Conservation (phyloP, 2,329 filamentous ascomycete genomes). For the Amphichorda felina region DNA sequence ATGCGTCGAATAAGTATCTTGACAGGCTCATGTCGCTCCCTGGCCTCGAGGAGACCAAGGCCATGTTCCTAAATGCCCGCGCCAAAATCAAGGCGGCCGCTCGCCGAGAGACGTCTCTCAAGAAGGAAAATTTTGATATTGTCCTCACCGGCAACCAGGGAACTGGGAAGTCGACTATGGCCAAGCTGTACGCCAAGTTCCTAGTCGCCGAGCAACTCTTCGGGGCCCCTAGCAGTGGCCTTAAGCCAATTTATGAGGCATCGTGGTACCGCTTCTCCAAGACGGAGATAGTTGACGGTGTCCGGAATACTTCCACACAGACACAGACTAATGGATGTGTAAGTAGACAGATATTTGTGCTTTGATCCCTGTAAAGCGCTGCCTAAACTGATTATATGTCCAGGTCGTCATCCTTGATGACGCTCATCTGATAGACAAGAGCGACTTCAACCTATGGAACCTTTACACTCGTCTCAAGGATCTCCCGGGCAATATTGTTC, state of each 20-base stretch:
- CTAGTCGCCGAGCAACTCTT: conserved; percentile 15
- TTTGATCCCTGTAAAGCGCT: neutral
- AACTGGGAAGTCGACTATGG: conserved; percentile 47
- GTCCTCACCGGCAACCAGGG: conserved; percentile 17
- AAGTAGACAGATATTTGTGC: conserved; percentile 6
- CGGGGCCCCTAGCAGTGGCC: conserved; percentile 28
- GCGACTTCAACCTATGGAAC: conserved; percentile 15
- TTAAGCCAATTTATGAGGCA: conserved; percentile 17
- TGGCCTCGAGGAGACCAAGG: conserved; percentile 50
- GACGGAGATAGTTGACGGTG: conserved; percentile 19
- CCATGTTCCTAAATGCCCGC: conserved; percentile 33
- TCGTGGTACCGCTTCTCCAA: conserved; percentile 16
- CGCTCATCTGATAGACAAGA: conserved; percentile 14
- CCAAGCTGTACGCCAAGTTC: conserved; percentile 43
- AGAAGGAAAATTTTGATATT: conserved; percentile 24
- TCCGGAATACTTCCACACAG: conserved; percentile 28
- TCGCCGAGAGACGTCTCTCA: conserved; percentile 32
- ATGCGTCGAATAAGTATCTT: conserved; percentile 37
- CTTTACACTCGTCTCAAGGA: conserved; percentile 12
- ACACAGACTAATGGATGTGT: conserved; percentile 57
- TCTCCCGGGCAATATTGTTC: conserved; percentile 14
- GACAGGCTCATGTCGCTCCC: conserved; percentile 51
- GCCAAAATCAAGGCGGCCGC: conserved; percentile 36
- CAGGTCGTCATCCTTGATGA: conserved; percentile 17
- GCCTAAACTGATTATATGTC: conserved; percentile 3